Evolutionary conservation across 2,329 filamentous ascomycete species (phyloP).

Genomic region (Colletotrichum horii): DNA sequence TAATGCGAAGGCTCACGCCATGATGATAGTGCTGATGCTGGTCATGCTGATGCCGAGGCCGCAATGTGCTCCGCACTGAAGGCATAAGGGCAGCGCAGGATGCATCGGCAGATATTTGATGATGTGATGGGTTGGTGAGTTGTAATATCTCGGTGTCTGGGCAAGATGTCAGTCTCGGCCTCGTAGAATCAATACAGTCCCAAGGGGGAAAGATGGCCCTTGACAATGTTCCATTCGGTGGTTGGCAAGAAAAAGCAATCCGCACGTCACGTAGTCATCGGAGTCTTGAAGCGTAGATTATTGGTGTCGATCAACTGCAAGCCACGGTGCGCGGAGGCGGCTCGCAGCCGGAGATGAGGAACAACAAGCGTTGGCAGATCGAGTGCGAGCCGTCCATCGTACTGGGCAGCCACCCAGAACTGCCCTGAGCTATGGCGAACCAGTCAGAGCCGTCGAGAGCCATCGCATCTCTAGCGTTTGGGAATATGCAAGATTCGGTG

Average conservation of each 20-base stretch:
- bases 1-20: not conserved
- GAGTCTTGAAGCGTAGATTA: not conserved
- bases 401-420: not conserved
- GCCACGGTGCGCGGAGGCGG: not conserved
- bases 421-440: conserved; percentile 9
- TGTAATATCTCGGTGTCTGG: not conserved
- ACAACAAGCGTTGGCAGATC: not conserved
- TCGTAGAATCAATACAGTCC: not conserved
- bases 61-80: not conserved
- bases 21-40: not conserved
- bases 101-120: not conserved
- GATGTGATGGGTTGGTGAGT: not conserved
- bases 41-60: not conserved
- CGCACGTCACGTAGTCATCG: not conserved
- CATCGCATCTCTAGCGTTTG: conserved; percentile 22
- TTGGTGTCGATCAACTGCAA: conserved; percentile 14
- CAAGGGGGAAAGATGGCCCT: not conserved
- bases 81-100: not conserved
- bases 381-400: not conserved
- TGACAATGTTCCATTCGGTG: not conserved
- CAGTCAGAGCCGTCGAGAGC: conserved; percentile 9
- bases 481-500: conserved; percentile 21
- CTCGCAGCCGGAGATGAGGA: not conserved
- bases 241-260: not conserved
- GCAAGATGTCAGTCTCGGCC: not conserved